Evolutionary conservation across 257 asterid species (phyloP).

Genomic region (Echium plantagineum): DNA sequence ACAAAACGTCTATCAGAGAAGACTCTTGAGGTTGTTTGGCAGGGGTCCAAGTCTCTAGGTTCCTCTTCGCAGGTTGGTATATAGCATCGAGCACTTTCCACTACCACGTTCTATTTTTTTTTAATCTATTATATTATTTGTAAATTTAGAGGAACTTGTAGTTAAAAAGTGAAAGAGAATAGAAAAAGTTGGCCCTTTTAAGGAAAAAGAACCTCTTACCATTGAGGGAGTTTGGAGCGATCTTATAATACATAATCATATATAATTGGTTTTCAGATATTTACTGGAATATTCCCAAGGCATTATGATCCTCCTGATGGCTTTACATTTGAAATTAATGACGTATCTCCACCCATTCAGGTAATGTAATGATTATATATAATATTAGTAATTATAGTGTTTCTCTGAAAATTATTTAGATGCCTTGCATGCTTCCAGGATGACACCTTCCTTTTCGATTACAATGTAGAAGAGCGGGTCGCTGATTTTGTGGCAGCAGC

Average conservation of each 20-base stretch:
- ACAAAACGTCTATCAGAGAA: constrained; percentile 43
- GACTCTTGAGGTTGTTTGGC: constrained; percentile 77
- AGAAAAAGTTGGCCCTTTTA: neutral
- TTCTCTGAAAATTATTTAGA: constrained; percentile 13
- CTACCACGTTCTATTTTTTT: constrained; percentile 6
- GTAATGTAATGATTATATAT: constrained; percentile 19
- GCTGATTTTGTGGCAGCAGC: constrained; percentile 75
- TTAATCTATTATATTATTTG: constrained; percentile 1
- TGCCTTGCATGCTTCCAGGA: constrained; percentile 35
- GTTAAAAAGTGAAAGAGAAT: neutral
- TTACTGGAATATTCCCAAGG: constrained; percentile 60
- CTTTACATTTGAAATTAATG: constrained; percentile 63
- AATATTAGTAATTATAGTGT: constrained; percentile 10
- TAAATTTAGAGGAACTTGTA: neutral
- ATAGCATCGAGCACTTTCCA: constrained; percentile 3
- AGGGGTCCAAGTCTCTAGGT: constrained; percentile 62
- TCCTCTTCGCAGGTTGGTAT: constrained; percentile 61
- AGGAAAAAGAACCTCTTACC: neutral
- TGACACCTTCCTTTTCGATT: constrained; percentile 58
- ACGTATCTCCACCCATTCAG: constrained; percentile 64
- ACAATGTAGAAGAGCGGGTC: constrained; percentile 63
- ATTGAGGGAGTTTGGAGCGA: neutral
- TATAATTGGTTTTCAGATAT: constrained; percentile 40
- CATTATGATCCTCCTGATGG: constrained; percentile 76
- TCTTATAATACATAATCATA: constrained; percentile 1